Conservation (phyloP, 768 basidiomycete species). For the Lentinula sp. region DNA sequence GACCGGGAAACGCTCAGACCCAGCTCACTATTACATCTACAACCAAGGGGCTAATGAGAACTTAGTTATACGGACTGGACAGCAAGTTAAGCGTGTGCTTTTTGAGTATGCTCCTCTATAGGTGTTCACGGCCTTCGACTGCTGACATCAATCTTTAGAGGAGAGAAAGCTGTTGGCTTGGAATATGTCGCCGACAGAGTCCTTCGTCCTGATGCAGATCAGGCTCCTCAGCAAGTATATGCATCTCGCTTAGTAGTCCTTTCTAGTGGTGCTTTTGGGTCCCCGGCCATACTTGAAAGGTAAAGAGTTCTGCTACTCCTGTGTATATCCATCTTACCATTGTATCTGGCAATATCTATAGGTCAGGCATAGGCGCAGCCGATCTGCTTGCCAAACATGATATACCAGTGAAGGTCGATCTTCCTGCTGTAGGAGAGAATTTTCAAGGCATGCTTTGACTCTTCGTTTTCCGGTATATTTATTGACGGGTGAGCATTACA, state of each 20-base stretch:
- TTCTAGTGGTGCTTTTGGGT: slow-evolving; percentile 25
- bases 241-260: slow-evolving; percentile 22
- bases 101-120: slow-evolving; percentile 16
- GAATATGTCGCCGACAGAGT: slow-evolving; percentile 21
- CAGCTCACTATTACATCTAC: slow-evolving; percentile 25
- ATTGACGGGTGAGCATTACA: slow-evolving; percentile 12
- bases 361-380: slow-evolving; percentile 45
- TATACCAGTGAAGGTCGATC: slow-evolving; percentile 33
- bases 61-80: slow-evolving; percentile 15
- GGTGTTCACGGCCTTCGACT: neutral
- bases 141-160: slow-evolving; percentile 4
- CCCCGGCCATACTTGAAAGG: slow-evolving; percentile 26
- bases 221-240: slow-evolving; percentile 13
- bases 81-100: slow-evolving; percentile 20
- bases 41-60: slow-evolving; percentile 21
- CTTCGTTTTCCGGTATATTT: neutral
- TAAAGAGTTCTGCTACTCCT: neutral
- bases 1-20: slow-evolving; percentile 34
- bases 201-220: slow-evolving; percentile 16
- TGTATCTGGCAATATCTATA: neutral
- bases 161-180: slow-evolving; percentile 18
- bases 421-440: slow-evolving; percentile 52
- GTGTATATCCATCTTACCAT: neutral
- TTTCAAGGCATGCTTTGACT: slow-evolving; percentile 17
- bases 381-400: slow-evolving; percentile 27